Conservation (phyloP, 371 early-diverging fungal genomes). For the Apophysomyces variabilis region DNA sequence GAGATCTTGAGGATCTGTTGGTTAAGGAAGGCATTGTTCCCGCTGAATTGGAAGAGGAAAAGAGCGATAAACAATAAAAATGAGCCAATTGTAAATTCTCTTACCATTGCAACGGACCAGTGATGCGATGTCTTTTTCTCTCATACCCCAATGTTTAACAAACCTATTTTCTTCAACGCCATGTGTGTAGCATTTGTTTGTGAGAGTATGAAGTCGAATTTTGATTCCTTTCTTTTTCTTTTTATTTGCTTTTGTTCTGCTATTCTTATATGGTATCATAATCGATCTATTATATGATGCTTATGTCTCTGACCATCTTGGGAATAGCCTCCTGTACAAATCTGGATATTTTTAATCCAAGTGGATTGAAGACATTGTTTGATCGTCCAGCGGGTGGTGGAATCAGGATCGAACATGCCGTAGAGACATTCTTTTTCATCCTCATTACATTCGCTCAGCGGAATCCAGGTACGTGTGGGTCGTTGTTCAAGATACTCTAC, state of each 20-base stretch:
- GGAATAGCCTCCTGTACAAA: constrained; percentile 28
- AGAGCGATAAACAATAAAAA: constrained; percentile 28
- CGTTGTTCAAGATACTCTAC: constrained; percentile 61
- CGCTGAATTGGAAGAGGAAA: constrained; percentile 46
- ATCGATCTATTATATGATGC: constrained; percentile 11
- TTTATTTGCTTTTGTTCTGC: constrained; percentile 8
- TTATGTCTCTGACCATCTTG: constrained; percentile 7
- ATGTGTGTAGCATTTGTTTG: too few species aligned
- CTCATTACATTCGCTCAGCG: constrained; percentile 8
- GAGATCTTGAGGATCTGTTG: constrained; percentile 86
- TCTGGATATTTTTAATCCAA: constrained; percentile 35
- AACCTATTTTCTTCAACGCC: too few species aligned
- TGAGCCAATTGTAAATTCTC: not conserved
- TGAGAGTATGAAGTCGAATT: not conserved
- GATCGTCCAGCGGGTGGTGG: constrained; percentile 36
- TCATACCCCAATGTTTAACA: too few species aligned
- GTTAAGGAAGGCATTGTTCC: constrained; percentile 79
- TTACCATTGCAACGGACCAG: too few species aligned
- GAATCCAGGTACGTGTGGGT: constrained; percentile 5
- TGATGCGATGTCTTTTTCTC: too few species aligned
- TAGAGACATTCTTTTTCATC: constrained; percentile 18
- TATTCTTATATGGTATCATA: not conserved
- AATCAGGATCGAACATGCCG: constrained; percentile 38
- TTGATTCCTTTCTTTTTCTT: not conserved
- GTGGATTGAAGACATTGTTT: constrained; percentile 27